These are phyloP conservation scores for Sarcomyxa edulis DNA, from an alignment of 768 basidiomycete species.

Conservation along the genomic window DNA sequence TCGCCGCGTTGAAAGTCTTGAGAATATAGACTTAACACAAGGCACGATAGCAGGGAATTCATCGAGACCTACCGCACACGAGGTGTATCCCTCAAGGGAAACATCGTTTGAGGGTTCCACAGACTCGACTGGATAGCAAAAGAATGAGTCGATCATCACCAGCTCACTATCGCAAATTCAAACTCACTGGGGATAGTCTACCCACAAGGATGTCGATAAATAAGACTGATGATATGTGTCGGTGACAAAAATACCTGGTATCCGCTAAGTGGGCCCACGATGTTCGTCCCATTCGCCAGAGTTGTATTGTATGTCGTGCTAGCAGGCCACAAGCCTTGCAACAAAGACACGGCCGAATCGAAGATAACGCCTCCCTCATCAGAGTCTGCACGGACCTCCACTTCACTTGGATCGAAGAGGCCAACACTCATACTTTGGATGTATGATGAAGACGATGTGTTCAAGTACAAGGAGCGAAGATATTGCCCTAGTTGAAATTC, in stretches of 20 bases:
- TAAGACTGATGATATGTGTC: not conserved
- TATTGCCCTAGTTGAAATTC: slow-evolving; percentile 51
- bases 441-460: slow-evolving; percentile 44
- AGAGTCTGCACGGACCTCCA: slow-evolving; percentile 55
- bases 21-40: too few relatives aligned
- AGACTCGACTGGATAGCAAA: slow-evolving; percentile 42
- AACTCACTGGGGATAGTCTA: slow-evolving; percentile 35
- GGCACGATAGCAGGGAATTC: slow-evolving; percentile 2
- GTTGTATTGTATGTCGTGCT: slow-evolving; percentile 40
- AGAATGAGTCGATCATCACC: not conserved
- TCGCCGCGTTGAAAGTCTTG: slow-evolving; percentile 45
- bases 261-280: slow-evolving; percentile 56
- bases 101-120: slow-evolving; percentile 58
- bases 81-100: slow-evolving; percentile 62
- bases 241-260: slow-evolving; percentile 42
- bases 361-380: slow-evolving; percentile 66
- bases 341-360: slow-evolving; percentile 60
- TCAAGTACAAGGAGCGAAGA: slow-evolving; percentile 49
- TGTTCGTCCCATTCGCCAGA: slow-evolving; percentile 60
- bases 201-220: not conserved
- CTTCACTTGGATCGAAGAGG: slow-evolving; percentile 30
- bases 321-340: slow-evolving; percentile 65
- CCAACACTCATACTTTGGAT: slow-evolving; percentile 38
- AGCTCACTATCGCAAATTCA: not conserved
- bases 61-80: slow-evolving; percentile 40